Conservation (phyloP, 2,329 filamentous ascomycete species). For the Balansia obtecta region DNA sequence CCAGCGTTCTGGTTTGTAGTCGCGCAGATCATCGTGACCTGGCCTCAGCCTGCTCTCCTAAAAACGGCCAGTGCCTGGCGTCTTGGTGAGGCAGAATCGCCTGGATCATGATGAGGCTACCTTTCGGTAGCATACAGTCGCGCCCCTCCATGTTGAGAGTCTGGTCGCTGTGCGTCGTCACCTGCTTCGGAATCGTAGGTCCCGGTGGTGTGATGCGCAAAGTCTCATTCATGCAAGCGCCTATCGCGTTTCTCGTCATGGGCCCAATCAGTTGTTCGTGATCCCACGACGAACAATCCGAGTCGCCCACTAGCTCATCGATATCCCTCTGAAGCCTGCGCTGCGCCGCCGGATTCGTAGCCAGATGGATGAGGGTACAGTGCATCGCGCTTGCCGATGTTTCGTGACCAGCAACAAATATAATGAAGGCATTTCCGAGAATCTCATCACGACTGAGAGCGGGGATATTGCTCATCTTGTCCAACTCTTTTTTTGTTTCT, state of each 20-base stretch:
- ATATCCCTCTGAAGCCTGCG: constrained; percentile 67
- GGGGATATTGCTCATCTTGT: constrained; percentile 17
- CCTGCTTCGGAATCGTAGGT: constrained; percentile 58
- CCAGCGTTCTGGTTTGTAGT: too few species aligned
- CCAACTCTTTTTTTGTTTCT: constrained; percentile 16
- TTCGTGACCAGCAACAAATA: constrained; percentile 66
- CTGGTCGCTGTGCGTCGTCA: constrained; percentile 37
- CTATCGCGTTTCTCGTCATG: constrained; percentile 57
- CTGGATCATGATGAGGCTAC: constrained; percentile 41
- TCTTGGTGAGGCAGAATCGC: constrained; percentile 50
- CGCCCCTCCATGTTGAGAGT: constrained; percentile 45
- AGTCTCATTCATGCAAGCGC: constrained; percentile 67
- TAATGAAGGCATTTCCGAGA: constrained; percentile 58
- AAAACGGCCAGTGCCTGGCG: constrained; percentile 59
- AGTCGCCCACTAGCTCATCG: constrained; percentile 48
- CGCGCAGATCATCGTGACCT: too few species aligned
- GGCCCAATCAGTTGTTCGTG: constrained; percentile 56
- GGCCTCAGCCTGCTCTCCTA: too few species aligned
- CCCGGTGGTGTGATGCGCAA: constrained; percentile 62
- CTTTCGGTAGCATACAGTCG: constrained; percentile 44
- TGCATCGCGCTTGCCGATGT: constrained; percentile 67
- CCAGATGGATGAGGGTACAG: constrained; percentile 55
- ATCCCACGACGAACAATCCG: constrained; percentile 50
- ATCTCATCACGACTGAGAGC: constrained; percentile 51
- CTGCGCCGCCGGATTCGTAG: too few species aligned